A percentile compares a stretch with the other conserved stretches of the same genome.
Evolutionary conservation across 179 eudicot species (phyloP).

Genomic region (Camellia oleifera): DNA sequence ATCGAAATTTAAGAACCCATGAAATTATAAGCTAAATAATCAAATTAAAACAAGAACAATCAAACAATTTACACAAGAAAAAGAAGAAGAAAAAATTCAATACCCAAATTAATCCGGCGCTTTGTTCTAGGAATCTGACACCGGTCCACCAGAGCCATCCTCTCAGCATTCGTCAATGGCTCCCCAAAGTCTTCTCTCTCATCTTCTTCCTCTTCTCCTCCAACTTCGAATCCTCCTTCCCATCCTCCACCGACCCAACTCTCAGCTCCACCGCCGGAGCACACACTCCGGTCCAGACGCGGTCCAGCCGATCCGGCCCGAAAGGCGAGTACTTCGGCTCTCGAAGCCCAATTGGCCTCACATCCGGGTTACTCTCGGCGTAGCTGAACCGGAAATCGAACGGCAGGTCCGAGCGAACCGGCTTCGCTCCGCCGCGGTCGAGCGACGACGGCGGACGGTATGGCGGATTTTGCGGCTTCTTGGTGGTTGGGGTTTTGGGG

Average conservation of each 20-base stretch:
- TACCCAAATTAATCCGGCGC: constrained; percentile 75
- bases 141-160: constrained; percentile 49
- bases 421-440: constrained; percentile 33
- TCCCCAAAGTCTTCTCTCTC: constrained; percentile 52
- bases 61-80: neutral
- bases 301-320: constrained; percentile 66
- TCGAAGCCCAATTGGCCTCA: constrained; percentile 70
- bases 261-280: constrained; percentile 62
- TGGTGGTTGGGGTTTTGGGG: constrained; percentile 7
- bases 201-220: constrained; percentile 50
- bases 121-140: constrained; percentile 55
- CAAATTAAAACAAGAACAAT: neutral
- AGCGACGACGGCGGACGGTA: constrained; percentile 78
- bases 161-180: constrained; percentile 62
- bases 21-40: neutral
- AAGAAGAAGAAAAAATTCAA: neutral
- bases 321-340: constrained; percentile 89
- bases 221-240: constrained; percentile 36
- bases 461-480: constrained; percentile 40
- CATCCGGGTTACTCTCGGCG: constrained; percentile 54
- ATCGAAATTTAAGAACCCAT: neutral
- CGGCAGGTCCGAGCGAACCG: constrained; percentile 46
- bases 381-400: constrained; percentile 87
- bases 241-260: constrained; percentile 45
- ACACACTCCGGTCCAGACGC: constrained; percentile 82